Percentiles rank a stretch among this genome's conserved stretches.
These are phyloP conservation scores for Dimocarpus longan DNA, from an alignment of 345 rosid species.

Conservation along the genomic window DNA sequence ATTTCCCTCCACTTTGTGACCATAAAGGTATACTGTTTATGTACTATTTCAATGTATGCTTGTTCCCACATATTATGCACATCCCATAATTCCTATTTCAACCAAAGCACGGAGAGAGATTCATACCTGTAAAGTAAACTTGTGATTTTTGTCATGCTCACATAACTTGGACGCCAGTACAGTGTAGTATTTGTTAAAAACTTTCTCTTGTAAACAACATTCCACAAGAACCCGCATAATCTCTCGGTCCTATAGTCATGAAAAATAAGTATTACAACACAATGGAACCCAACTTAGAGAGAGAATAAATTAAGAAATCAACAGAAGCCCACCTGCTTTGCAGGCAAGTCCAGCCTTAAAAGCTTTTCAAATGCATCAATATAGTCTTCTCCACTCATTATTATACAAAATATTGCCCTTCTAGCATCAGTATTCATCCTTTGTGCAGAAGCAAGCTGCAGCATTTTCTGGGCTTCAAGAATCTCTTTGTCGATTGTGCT, in stretches of 20 bases:
- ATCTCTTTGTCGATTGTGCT: constrained; percentile 82
- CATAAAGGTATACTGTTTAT: background rate
- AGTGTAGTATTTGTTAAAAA: constrained; percentile 82
- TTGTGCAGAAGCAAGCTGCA: constrained; percentile 89
- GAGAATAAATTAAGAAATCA: background rate
- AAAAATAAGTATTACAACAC: background rate
- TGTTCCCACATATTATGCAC: background rate
- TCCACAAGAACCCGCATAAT: constrained; percentile 85
- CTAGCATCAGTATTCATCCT: constrained; percentile 94
- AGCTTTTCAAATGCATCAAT: constrained; percentile 92
- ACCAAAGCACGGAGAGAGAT: background rate
- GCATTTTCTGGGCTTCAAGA: constrained; percentile 81
- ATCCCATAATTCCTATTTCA: background rate
- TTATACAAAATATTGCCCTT: constrained; percentile 87
- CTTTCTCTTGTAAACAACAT: constrained; percentile 88
- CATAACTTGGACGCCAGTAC: constrained; percentile 80
- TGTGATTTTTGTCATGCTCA: constrained; percentile 86
- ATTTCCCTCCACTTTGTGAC: background rate
- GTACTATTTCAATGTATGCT: background rate
- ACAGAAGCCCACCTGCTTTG: constrained; percentile 59
- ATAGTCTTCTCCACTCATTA: constrained; percentile 94
- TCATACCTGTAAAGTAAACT: constrained; percentile 79
- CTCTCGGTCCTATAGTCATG: constrained; percentile 73
- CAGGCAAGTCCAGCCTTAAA: constrained; percentile 76
- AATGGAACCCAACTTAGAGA: background rate